Percentiles rank a stretch among this genome's conserved stretches.
These are phyloP conservation scores for Gossypium bickii DNA, from an alignment of 345 rosid species.

Conservation along the genomic window DNA sequence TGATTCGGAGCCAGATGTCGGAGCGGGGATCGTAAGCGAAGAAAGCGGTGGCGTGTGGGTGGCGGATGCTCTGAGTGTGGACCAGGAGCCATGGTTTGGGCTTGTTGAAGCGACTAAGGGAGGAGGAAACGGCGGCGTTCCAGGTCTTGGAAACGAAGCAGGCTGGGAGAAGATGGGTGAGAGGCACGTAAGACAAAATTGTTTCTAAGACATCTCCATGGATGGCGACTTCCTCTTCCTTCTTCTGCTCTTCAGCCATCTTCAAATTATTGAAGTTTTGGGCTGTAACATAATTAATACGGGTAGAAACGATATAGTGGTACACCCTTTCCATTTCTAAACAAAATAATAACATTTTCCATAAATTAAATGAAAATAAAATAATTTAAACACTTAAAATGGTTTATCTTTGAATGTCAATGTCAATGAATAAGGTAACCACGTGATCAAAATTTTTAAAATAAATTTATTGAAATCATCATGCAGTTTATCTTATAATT, in stretches of 20 bases:
- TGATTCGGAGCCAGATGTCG: conserved; percentile 44
- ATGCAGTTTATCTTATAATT: too few species aligned
- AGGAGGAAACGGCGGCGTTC: conserved; percentile 58
- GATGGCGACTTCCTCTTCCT: conserved; percentile 1
- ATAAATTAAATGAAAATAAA: too few species aligned
- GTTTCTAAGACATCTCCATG: conserved; percentile 52
- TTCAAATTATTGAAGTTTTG: not conserved
- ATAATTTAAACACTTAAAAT: too few species aligned
- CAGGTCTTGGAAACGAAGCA: conserved; percentile 59
- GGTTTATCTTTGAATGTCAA: too few species aligned
- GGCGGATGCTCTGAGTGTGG: conserved; percentile 38
- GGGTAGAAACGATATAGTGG: too few species aligned
- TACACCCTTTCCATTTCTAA: too few species aligned
- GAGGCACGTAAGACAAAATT: conserved; percentile 48
- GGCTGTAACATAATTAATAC: too few species aligned
- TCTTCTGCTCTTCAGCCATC: not conserved
- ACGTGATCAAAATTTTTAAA: too few species aligned
- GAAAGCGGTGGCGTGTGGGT: conserved; percentile 32
- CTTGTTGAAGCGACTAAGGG: conserved; percentile 45
- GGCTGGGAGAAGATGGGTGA: conserved; percentile 54
- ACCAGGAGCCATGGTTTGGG: conserved; percentile 65
- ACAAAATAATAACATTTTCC: too few species aligned
- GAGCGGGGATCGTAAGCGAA: conserved; percentile 76
- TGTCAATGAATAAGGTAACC: too few species aligned
- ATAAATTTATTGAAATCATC: too few species aligned